These are phyloP conservation scores for Phytophthora sansomeana DNA, from an alignment of 352 stramenopile genomes.

Conservation along the genomic window DNA sequence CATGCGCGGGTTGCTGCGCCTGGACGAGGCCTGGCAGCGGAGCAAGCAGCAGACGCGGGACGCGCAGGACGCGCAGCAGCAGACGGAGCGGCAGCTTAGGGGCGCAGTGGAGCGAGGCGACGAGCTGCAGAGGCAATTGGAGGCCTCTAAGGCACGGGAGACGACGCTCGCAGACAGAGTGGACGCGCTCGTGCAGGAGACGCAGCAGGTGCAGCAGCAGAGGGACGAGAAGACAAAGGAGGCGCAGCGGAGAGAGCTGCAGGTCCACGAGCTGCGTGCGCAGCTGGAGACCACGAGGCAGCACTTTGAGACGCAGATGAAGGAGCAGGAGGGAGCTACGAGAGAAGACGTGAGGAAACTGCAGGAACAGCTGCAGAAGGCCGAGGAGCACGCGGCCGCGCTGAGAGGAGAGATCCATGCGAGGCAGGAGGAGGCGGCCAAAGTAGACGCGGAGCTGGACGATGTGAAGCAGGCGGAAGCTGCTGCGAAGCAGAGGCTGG, in stretches of 20 bases:
- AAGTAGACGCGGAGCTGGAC: slow-evolving; percentile 47
- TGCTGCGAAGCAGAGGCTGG: slow-evolving; percentile 55
- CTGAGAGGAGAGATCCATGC: slow-evolving; percentile 65
- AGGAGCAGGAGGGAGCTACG: slow-evolving; percentile 34
- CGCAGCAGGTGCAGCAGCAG: slow-evolving; percentile 46
- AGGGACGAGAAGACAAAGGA: slow-evolving; percentile 25
- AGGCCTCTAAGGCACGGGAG: slow-evolving; percentile 21
- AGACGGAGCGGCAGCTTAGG: slow-evolving; percentile 10
- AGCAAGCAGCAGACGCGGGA: slow-evolving; percentile 46
- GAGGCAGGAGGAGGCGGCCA: slow-evolving; percentile 53
- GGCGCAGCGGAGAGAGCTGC: slow-evolving; percentile 21
- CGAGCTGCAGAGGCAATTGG: slow-evolving; percentile 31
- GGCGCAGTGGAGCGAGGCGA: slow-evolving; percentile 24
- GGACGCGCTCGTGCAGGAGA: slow-evolving; percentile 38
- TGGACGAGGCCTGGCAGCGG: slow-evolving; percentile 79
- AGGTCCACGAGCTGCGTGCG: slow-evolving; percentile 31
- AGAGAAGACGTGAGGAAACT: slow-evolving; percentile 40
- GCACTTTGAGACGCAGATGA: slow-evolving; percentile 39
- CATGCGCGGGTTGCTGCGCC: slow-evolving; percentile 67
- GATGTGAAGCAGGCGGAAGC: slow-evolving; percentile 46
- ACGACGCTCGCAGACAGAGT: slow-evolving; percentile 19
- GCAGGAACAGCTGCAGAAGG: slow-evolving; percentile 42
- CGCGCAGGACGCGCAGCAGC: slow-evolving; percentile 32
- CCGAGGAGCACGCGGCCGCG: slow-evolving; percentile 48
- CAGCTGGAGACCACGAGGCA: slow-evolving; percentile 39